Percentiles rank a stretch among this genome's conserved stretches.
These are phyloP conservation scores for Malassezia brasiliensis DNA, from an alignment of 1,284 basidiomycete genomes.

Conservation along the genomic window DNA sequence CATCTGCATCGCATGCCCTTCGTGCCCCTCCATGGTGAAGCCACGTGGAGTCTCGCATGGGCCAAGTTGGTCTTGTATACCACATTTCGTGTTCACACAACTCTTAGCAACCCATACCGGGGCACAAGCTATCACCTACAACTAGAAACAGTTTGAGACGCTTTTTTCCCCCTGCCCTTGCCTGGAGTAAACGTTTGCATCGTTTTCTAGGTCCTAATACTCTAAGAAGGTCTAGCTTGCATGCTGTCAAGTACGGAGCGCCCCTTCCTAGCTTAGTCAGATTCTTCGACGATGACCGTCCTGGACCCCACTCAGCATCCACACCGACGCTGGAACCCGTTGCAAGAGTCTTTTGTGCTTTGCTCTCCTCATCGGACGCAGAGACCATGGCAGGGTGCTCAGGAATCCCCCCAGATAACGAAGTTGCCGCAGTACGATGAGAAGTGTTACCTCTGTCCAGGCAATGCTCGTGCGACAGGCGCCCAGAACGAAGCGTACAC, in stretches of 20 bases:
- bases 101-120: too few species aligned
- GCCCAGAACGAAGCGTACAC: conserved; percentile 62
- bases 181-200: too few species aligned
- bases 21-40: conserved; percentile 21
- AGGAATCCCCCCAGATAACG: conserved; percentile 26
- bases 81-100: too few species aligned
- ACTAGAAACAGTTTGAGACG: too few species aligned
- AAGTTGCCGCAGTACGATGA: conserved; percentile 61
- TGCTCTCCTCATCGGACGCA: conserved; percentile 46
- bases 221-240: too few species aligned
- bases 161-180: too few species aligned
- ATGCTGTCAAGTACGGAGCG: too few species aligned
- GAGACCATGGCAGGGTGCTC: conserved; percentile 46
- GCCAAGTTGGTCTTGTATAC: neutral
- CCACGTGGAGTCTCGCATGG: conserved; percentile 1
- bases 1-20: conserved; percentile 5
- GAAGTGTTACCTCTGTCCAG: conserved; percentile 80
- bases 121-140: too few species aligned
- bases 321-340: conserved; percentile 43
- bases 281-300: conserved; percentile 2
- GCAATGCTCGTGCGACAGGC: conserved; percentile 71
- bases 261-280: neutral
- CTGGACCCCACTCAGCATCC: conserved; percentile 42
- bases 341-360: conserved; percentile 37
- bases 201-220: too few species aligned